Percentiles rank a stretch among this genome's conserved stretches.
These are phyloP conservation scores for Jatropha podagrica DNA, from an alignment of 441 rosid species.

Conservation along the genomic window DNA sequence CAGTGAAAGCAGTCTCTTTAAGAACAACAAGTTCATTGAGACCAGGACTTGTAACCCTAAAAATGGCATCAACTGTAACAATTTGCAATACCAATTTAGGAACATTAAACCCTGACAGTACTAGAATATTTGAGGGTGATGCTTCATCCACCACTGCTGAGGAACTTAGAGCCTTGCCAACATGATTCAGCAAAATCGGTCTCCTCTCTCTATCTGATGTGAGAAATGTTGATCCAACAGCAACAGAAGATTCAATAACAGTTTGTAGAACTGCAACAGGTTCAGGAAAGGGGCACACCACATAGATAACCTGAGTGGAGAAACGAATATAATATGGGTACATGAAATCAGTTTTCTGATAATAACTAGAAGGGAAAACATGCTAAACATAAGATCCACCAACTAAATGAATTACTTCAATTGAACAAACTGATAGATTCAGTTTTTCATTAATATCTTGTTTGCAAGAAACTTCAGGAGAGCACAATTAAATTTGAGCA, in stretches of 20 bases:
- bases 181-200: conserved; percentile 66
- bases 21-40: conserved; percentile 84
- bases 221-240: conserved; percentile 75
- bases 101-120: conserved; percentile 86
- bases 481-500: not conserved
- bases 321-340: conserved; percentile 22
- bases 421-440: not conserved
- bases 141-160: conserved; percentile 92
- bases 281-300: conserved; percentile 99
- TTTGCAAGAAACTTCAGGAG: not conserved
- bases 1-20: conserved; percentile 96
- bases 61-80: conserved; percentile 92
- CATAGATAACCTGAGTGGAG: conserved; percentile 79
- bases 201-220: conserved; percentile 79
- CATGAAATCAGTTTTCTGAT: conserved; percentile 11
- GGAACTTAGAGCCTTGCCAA: conserved; percentile 84
- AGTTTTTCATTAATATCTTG: not conserved
- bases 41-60: conserved; percentile 90
- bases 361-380: not conserved
- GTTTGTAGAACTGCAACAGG: conserved; percentile 91
- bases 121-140: conserved; percentile 75
- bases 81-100: conserved; percentile 91
- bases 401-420: not conserved
- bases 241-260: conserved; percentile 80
- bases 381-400: conserved; percentile 1